Conservation (phyloP, 2,329 filamentous ascomycete species). For the Ceratocystis eucalypticola region DNA sequence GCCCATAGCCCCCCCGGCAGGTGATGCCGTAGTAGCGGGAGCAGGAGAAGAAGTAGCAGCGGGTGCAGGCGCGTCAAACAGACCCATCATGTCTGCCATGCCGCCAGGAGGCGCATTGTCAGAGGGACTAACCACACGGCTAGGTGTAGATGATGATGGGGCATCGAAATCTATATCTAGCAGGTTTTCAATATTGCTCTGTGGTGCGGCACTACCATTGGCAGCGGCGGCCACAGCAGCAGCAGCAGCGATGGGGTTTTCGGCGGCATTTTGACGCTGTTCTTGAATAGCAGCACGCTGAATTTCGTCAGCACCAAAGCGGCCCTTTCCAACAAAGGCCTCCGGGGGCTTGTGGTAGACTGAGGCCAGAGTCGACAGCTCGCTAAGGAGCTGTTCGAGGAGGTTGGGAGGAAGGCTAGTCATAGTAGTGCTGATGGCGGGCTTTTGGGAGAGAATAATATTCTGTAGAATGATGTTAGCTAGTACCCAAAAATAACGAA, state of each 20-base stretch:
- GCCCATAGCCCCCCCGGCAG: slow-evolving; percentile 45
- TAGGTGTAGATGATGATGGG: slow-evolving; percentile 70
- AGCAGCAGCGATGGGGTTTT: slow-evolving; percentile 84
- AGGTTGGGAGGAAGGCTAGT: slow-evolving; percentile 70
- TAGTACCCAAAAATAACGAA: not conserved
- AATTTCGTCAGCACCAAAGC: slow-evolving; percentile 85
- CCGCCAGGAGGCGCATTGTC: slow-evolving; percentile 32
- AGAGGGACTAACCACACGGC: slow-evolving; percentile 52
- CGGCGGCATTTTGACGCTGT: slow-evolving; percentile 77
- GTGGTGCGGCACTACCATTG: slow-evolving; percentile 37
- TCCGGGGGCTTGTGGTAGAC: slow-evolving; percentile 98
- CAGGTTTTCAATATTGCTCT: slow-evolving; percentile 83
- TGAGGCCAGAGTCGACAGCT: slow-evolving; percentile 87
- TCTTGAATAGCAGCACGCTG: slow-evolving; percentile 94
- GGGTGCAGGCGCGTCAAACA: slow-evolving; percentile 56
- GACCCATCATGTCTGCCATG: slow-evolving; percentile 52
- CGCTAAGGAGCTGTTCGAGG: slow-evolving; percentile 76
- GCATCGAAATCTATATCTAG: slow-evolving; percentile 94
- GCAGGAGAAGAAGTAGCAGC: slow-evolving; percentile 31
- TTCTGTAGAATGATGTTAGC: slow-evolving; percentile 32
- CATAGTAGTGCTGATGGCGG: slow-evolving; percentile 88
- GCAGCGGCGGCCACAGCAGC: slow-evolving; percentile 53
- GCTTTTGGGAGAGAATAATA: slow-evolving; percentile 86
- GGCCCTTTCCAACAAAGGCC: slow-evolving; percentile 92
- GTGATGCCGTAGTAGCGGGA: slow-evolving; percentile 29